Conservation (phyloP, 257 asterid species). For the Salvia splendens region DNA sequence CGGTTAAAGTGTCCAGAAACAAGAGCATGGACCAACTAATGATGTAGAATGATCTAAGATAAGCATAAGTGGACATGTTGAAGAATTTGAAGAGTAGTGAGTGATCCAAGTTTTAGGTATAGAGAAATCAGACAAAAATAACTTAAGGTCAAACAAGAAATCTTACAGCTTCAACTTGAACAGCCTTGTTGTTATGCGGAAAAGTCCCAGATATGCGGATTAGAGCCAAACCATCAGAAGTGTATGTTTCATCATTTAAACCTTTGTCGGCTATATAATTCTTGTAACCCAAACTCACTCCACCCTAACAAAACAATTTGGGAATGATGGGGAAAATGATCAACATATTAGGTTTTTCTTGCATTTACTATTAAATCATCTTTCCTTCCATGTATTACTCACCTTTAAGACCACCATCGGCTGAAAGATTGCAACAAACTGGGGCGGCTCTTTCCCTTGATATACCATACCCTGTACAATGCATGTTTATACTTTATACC, state of each 20-base stretch:
- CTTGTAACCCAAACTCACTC: conserved; percentile 92
- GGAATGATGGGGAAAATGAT: conserved; percentile 24
- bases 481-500: conserved; percentile 18
- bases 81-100: not conserved
- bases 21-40: not conserved
- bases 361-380: conserved; percentile 10
- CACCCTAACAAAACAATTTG: conserved; percentile 67
- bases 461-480: conserved; percentile 72
- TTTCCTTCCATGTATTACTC: conserved; percentile 31
- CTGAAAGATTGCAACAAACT: conserved; percentile 87
- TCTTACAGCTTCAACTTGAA: conserved; percentile 96
- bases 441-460: conserved; percentile 99
- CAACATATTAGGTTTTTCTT: not conserved
- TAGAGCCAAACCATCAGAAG: conserved; percentile 83
- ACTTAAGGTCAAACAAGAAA: conserved; percentile 23
- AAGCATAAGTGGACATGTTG: not conserved
- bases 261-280: conserved; percentile 91
- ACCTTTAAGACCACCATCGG: conserved; percentile 98
- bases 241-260: conserved; percentile 94
- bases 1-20: not conserved
- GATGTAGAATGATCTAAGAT: not conserved
- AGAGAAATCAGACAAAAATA: conserved; percentile 1
- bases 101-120: not conserved
- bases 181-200: conserved; percentile 68
- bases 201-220: conserved; percentile 83